Base-by-base conservation (phyloP, 305 asterid species). In the Fraxinus angustifolia region DNA sequence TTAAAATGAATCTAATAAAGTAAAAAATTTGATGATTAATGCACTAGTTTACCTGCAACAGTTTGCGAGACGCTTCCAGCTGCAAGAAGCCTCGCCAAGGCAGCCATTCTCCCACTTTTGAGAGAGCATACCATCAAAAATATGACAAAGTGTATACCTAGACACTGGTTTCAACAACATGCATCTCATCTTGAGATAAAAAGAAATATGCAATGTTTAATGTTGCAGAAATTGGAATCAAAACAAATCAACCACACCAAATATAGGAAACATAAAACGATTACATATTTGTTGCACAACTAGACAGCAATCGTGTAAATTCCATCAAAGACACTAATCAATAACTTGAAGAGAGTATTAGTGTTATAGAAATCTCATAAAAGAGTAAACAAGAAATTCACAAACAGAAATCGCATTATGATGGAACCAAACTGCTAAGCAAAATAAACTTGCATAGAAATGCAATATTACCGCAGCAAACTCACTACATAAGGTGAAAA, bases 121-220 rank as follows among this genome's bases (percentile, higher is more conserved):
- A 89, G 80, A 85, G 95, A 81, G 87, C 95, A 90, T 87, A 92
- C 97, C 98, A 94, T 90, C 84, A 86, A 89, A 87, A 80, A 79
- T 21, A 79, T 77, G 78, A 80, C 72, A 81, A 79, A n/a, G 76
- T 80, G 83, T 76, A 78, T 77, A 88, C 83, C 82, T 75, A 81
- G 77, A 82, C 82, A 75, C 88, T 88, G 78, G 78, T 65, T 82
- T 76, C 73, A 85, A 80, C 56, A 78, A 77, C 78, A 56, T 10
- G 68, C 79, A 35, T 33, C 38, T 75, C 50, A 77, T 53, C 34
- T 23, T 21, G 14, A 78, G 80, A 60, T 45, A 36, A 34, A 74
- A 58, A 8, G 28, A 75, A 28, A 71, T 75, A 62, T 30, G 73
- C 76, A 6, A 6, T 56, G 12, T 21, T 17, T 50, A 38, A 68